A percentile compares a stretch with the other conserved stretches of the same genome.
These are phyloP conservation scores for Penicillium waksmanii DNA, from an alignment of 495 filamentous ascomycete species.

Conservation along the genomic window DNA sequence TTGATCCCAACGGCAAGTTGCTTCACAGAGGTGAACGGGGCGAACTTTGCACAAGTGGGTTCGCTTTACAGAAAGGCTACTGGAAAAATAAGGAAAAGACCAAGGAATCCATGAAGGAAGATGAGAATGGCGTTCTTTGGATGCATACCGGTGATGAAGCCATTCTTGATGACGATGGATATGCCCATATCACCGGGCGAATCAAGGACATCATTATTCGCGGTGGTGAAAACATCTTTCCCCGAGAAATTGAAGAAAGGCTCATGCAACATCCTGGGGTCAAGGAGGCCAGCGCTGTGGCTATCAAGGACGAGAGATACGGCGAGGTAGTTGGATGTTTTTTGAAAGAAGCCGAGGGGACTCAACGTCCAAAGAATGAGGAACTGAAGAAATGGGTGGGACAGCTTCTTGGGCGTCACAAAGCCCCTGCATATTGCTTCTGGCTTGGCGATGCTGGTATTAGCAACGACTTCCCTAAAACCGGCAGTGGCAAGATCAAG, in stretches of 20 bases:
- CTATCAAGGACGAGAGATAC: slow-evolving; percentile 21
- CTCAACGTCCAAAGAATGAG: background rate
- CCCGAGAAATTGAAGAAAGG: slow-evolving; percentile 31
- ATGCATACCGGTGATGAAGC: slow-evolving; percentile 34
- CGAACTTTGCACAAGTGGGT: slow-evolving; percentile 76
- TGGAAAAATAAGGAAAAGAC: slow-evolving; percentile 69
- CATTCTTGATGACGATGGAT: slow-evolving; percentile 25
- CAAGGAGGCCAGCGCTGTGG: slow-evolving; percentile 29
- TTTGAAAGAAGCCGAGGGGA: slow-evolving; percentile 9
- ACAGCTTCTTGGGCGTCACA: slow-evolving; percentile 55
- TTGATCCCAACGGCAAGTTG: slow-evolving; percentile 57
- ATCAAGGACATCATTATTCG: slow-evolving; percentile 71
- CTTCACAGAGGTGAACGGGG: slow-evolving; percentile 62
- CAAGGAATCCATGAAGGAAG: slow-evolving; percentile 61
- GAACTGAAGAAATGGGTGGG: slow-evolving; percentile 46
- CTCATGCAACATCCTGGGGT: slow-evolving; percentile 20
- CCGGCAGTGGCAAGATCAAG: slow-evolving; percentile 66
- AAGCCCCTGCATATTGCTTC: slow-evolving; percentile 60
- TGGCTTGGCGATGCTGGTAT: slow-evolving; percentile 59
- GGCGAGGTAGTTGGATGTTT: slow-evolving; percentile 34
- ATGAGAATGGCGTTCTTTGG: slow-evolving; percentile 22
- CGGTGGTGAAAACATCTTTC: slow-evolving; percentile 46
- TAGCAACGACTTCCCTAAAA: slow-evolving; percentile 54
- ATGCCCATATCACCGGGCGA: slow-evolving; percentile 49
- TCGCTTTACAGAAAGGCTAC: slow-evolving; percentile 82